Base-by-base conservation (phyloP, 2,329 filamentous ascomycete species). In the Triangularia verruculosa region DNA sequence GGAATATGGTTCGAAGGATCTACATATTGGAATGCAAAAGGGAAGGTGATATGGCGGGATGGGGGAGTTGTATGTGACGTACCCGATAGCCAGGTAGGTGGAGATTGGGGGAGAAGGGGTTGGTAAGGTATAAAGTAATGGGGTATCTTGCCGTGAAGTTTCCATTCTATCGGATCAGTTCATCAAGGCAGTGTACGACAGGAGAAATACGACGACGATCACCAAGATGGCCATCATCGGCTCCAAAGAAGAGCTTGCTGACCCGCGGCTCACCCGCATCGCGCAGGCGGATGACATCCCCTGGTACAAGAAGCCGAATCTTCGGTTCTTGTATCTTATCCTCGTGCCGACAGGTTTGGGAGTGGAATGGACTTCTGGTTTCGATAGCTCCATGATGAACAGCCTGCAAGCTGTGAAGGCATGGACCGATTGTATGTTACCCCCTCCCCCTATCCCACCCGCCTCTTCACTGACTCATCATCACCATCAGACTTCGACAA, bases 351-450 rank as follows among this genome's bases (percentile, higher is more conserved):
- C 74, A 4, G 76, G 72, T 0, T 69, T 79, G n/a, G 78, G 77
- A 0, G 77, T 78, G 3, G 76, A 79, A 66, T 77, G 75, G 77
- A 83, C 81, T 0, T 77, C 76, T 0, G 77, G 76, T 1, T 78
- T 78, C 57, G 75, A 78, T 66, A 76, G 73, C 1, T 79, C 77
- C 22, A 79, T 79, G 75, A 78, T 79, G 77, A 80, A 79, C 69
- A 74, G 72, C 34, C 69, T 80, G 1, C 77, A 79, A 55, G 76
- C 76, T 12, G 77, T 79, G 11, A 61, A 73, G 24, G 73, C 76
- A 6, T 79, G 77, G 77, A 71, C 73, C 22, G 70, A 72, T 27
- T 79, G 75, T 78, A 62, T 17, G 70, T 52, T n/a, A 9, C 59
- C 57, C 30, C 30, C 2, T 51, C 30, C 12, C 12, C 17, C 34